These are phyloP conservation scores for Patellaria atrata DNA, from an alignment of 495 filamentous ascomycete species.

Conservation along the genomic window DNA sequence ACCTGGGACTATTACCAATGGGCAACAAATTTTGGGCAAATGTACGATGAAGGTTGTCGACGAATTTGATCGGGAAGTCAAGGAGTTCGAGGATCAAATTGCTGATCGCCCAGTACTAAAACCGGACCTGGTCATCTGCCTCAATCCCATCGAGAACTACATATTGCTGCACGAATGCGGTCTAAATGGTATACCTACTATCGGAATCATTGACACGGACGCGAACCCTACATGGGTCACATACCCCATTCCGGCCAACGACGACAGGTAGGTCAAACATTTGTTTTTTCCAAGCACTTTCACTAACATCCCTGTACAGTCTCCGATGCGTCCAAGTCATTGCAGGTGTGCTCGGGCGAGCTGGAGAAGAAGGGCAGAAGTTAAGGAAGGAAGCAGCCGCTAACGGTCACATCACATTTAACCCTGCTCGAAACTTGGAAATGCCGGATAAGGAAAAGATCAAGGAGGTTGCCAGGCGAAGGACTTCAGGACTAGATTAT, in stretches of 20 bases:
- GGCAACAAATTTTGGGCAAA: constrained; percentile 62
- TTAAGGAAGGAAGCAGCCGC: constrained; percentile 46
- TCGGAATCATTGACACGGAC: constrained; percentile 90
- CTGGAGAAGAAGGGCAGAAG: constrained; percentile 62
- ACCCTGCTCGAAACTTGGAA: constrained; percentile 27
- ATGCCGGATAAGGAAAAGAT: constrained; percentile 10
- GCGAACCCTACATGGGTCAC: constrained; percentile 87
- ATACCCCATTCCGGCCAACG: constrained; percentile 92
- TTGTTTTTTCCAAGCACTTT: not conserved
- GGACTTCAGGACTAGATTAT: too few species aligned
- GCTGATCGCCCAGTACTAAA: constrained; percentile 47
- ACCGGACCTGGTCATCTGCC: constrained; percentile 81
- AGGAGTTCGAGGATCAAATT: constrained; percentile 47
- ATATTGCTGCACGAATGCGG: constrained; percentile 82
- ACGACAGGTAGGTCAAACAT: constrained; percentile 53
- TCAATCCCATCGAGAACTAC: constrained; percentile 89
- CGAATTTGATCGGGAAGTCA: constrained; percentile 50
- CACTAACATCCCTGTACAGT: constrained; percentile 32
- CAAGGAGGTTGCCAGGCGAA: too few species aligned
- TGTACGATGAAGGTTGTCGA: constrained; percentile 57
- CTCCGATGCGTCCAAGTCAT: constrained; percentile 67
- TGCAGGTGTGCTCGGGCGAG: constrained; percentile 68
- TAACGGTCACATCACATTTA: constrained; percentile 44
- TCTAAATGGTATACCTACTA: constrained; percentile 75
- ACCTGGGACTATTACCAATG: constrained; percentile 85